A percentile compares a stretch with the other conserved stretches of the same genome.
Evolutionary conservation across 225 moss, liverwort and hornwort species (phyloP).

Genomic region (Sphagnum tenellum): DNA sequence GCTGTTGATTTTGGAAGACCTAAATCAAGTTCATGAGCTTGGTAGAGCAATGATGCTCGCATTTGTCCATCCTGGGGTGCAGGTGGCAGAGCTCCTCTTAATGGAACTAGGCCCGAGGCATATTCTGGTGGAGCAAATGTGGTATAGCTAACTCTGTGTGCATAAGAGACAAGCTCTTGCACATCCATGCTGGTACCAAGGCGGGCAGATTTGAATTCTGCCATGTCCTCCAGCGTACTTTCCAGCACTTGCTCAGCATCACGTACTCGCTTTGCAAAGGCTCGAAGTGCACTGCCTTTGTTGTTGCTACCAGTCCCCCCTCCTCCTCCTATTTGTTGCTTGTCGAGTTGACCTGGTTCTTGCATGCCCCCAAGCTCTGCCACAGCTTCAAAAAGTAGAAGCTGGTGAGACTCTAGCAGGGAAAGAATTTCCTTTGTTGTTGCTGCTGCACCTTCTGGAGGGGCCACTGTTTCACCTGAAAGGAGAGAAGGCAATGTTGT

Average conservation of each 20-base stretch:
- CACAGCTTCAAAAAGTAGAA: conserved; percentile 60
- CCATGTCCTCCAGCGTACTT: conserved; percentile 59
- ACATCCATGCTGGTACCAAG: conserved; percentile 40
- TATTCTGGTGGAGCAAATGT: conserved; percentile 93
- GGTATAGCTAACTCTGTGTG: conserved; percentile 90
- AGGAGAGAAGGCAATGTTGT: conserved; percentile 47
- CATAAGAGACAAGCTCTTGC: conserved; percentile 78
- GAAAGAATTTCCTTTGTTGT: conserved; percentile 62
- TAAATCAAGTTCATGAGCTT: conserved; percentile 60
- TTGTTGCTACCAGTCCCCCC: conserved; percentile 16
- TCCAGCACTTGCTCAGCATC: conserved; percentile 89
- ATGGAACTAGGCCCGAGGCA: conserved; percentile 59
- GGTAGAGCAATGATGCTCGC: conserved; percentile 87
- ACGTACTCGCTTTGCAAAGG: conserved; percentile 75
- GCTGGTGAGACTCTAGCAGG: conserved; percentile 68
- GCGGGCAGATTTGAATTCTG: conserved; percentile 61
- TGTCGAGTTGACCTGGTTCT: conserved; percentile 63
- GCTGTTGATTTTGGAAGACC: conserved; percentile 68
- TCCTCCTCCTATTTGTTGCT: conserved; percentile 57
- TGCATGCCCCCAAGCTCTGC: conserved; percentile 67
- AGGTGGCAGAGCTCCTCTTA: conserved; percentile 88
- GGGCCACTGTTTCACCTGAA: conserved; percentile 45
- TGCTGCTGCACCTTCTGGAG: conserved; percentile 61
- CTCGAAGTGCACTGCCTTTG: conserved; percentile 64
- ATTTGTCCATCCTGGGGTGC: conserved; percentile 95